Conservation (phyloP, 2,329 filamentous ascomycete species). For the Penicillium janthinellum region DNA sequence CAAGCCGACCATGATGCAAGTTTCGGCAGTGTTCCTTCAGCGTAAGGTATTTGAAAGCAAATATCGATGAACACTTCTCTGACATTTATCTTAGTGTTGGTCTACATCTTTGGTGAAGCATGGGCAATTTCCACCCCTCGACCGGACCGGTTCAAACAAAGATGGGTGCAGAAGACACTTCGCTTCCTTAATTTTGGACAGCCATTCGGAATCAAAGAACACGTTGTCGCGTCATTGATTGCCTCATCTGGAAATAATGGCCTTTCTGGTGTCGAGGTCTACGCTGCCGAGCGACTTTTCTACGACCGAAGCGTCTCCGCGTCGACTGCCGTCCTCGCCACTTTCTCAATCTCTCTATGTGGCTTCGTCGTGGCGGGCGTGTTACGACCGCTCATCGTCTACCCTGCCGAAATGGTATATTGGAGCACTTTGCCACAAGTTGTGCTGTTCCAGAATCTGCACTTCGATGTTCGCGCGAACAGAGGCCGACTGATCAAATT, state of each 20-base stretch:
- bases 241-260: constrained; percentile 27
- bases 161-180: constrained; percentile 20
- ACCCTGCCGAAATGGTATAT: constrained; percentile 39
- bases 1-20: constrained; percentile 22
- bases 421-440: constrained; percentile 37
- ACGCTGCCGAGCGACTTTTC: constrained; percentile 24
- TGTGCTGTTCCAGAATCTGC: constrained; percentile 38
- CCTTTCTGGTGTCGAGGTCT: constrained; percentile 21
- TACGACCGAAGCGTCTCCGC: constrained; percentile 26
- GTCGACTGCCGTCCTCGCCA: constrained; percentile 23
- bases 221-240: constrained; percentile 21
- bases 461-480: constrained; percentile 24
- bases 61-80: neutral
- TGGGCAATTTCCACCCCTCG: neutral
- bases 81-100: neutral
- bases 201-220: constrained; percentile 23
- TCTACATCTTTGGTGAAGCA: neutral
- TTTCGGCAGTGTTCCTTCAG: constrained; percentile 25
- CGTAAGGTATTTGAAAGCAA: constrained; percentile 6
- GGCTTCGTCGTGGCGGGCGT: constrained; percentile 35
- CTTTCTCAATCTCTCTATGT: constrained; percentile 23
- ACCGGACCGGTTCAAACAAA: neutral
- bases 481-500: constrained; percentile 26
- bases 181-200: constrained; percentile 26
- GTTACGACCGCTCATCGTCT: constrained; percentile 34